These are phyloP conservation scores for Insectozyma bohioensis DNA, from an alignment of 1,139 yeast genomes.

Conservation along the genomic window DNA sequence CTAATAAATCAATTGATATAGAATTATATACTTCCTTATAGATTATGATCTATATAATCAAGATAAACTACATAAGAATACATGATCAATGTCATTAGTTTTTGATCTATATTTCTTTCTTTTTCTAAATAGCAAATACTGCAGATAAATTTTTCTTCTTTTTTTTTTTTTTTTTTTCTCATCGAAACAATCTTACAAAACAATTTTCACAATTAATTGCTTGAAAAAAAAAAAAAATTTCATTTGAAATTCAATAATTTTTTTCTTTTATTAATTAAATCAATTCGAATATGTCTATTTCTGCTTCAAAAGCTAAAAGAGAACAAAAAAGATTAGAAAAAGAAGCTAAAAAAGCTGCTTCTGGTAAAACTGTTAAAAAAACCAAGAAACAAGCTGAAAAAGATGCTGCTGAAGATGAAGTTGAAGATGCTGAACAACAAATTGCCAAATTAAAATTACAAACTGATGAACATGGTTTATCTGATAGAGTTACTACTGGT, in stretches of 20 bases:
- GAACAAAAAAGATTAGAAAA: conserved; percentile 73
- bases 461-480: conserved; percentile 87
- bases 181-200: conserved; percentile 1
- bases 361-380: conserved; percentile 69
- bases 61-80: too few relatives aligned
- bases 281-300: conserved; percentile 45
- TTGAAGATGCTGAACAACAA: conserved; percentile 68
- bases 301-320: conserved; percentile 97
- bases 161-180: conserved; percentile 2
- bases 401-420: conserved; percentile 59
- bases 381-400: conserved; percentile 55
- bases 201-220: conserved; percentile 1
- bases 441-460: conserved; percentile 87
- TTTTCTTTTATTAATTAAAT: conserved; percentile 2
- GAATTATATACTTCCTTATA: too few relatives aligned
- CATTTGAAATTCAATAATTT: conserved; percentile 1
- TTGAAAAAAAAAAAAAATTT: conserved; percentile 9
- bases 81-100: too few relatives aligned
- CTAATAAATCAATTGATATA: too few relatives aligned
- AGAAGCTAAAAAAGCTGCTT: conserved; percentile 67
- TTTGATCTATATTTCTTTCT: not conserved
- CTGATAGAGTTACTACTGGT: conserved; percentile 98
- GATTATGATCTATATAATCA: too few relatives aligned
- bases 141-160: conserved; percentile 3
- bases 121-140: conserved; percentile 1